These are phyloP conservation scores for Camillea tinctor DNA, from an alignment of 2,329 filamentous ascomycete species.

Conservation along the genomic window DNA sequence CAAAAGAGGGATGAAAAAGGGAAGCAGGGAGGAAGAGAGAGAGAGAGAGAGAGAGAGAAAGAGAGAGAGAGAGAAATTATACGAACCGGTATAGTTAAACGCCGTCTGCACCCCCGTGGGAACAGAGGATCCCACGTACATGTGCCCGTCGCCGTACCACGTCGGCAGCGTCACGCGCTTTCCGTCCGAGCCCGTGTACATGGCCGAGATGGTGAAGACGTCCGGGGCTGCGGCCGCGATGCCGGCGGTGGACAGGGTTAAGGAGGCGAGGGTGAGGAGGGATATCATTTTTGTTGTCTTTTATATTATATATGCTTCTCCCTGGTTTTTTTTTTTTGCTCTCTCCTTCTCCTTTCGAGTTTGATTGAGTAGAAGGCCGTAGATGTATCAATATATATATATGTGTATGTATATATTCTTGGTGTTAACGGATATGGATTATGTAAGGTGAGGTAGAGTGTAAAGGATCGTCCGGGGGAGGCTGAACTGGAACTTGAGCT, in stretches of 20 bases:
- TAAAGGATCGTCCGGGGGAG: background rate
- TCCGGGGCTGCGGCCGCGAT: background rate
- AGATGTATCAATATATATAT: no score
- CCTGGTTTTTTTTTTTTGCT: no score
- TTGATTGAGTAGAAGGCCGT: no score
- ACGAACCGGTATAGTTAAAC: conserved; percentile 17
- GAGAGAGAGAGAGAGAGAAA: background rate
- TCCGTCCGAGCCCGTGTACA: conserved; percentile 5
- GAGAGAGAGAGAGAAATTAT: background rate
- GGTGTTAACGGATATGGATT: no score
- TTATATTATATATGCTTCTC: no score
- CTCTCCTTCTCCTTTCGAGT: no score
- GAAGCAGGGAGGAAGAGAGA: background rate
- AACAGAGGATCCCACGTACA: conserved; percentile 14
- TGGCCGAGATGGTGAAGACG: conserved; percentile 7
- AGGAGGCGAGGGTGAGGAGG: background rate
- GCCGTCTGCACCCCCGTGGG: conserved; percentile 12
- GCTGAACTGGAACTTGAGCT: no score
- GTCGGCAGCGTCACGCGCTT: conserved; percentile 3
- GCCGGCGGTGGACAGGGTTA: background rate
- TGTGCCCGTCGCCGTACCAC: conserved; percentile 18
- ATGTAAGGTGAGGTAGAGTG: background rate
- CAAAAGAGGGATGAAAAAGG: background rate
- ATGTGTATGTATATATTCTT: no score
- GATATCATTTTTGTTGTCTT: no score